A percentile compares a stretch with the other conserved stretches of the same genome.
Evolutionary conservation across 108 stramenopile species (phyloP).

Genomic region (Fragilaria radians): DNA sequence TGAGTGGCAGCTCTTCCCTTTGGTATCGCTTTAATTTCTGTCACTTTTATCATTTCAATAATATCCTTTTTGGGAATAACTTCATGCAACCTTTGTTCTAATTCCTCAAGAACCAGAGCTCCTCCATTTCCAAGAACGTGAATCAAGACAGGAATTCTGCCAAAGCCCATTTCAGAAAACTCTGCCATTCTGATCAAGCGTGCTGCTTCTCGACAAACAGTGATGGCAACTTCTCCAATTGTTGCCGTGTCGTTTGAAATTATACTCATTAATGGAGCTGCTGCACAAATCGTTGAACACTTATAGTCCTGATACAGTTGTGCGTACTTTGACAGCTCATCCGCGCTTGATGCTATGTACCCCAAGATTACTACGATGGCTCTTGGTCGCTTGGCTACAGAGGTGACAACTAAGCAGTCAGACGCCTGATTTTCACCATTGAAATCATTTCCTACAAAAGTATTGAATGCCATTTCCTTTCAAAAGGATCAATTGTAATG

Average conservation of each 20-base stretch:
- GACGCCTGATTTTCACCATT: not conserved
- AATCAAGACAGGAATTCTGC: not conserved
- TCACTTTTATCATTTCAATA: not conserved
- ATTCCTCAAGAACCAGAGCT: constrained; percentile 4
- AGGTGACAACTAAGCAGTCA: not conserved
- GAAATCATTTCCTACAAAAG: not conserved
- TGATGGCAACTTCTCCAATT: constrained; percentile 3
- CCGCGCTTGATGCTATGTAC: not conserved
- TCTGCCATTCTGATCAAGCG: constrained; percentile 5
- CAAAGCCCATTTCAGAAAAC: constrained; percentile 8
- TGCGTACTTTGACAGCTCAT: not conserved
- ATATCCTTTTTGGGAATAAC: not conserved
- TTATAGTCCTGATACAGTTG: constrained; percentile 4
- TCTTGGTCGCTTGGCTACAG: not conserved
- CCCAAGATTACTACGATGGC: constrained; percentile 10
- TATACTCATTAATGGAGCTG: not conserved
- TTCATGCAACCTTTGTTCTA: constrained; percentile 3
- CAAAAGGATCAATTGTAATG: no score
- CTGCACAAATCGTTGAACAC: constrained; percentile 6
- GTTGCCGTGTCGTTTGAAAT: not conserved
- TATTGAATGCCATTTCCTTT: not conserved
- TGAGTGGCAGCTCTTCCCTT: not conserved
- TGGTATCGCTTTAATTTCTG: not conserved
- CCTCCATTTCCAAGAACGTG: constrained; percentile 8
- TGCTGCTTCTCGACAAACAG: constrained; percentile 1